phyloP scores from a whole-genome alignment of 2,329 filamentous ascomycete species.

The Ceratocystis lukuohia region DNA sequence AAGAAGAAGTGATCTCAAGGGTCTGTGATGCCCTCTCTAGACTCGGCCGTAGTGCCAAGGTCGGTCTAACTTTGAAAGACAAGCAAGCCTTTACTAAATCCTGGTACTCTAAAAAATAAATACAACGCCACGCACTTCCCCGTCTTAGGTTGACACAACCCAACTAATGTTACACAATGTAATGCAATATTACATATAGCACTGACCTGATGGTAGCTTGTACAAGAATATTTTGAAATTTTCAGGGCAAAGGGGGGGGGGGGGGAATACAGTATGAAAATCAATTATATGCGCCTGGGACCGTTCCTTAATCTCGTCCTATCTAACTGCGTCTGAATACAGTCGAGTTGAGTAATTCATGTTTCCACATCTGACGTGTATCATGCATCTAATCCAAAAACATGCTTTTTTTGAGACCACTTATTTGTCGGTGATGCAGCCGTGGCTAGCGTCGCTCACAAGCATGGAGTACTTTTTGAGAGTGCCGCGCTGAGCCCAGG shows the following conservation, averaged over 20 bases:
- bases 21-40: slow-evolving; percentile 79
- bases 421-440: slow-evolving; percentile 40
- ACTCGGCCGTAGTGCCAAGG: slow-evolving; percentile 74
- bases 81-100: slow-evolving; percentile 71
- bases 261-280: slow-evolving; percentile 11
- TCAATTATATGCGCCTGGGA: slow-evolving; percentile 16
- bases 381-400: background rate
- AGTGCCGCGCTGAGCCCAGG: slow-evolving; percentile 47
- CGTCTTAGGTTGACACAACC: background rate
- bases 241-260: no score
- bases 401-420: background rate
- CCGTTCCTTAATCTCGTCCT: slow-evolving; percentile 12
- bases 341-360: background rate
- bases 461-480: slow-evolving; percentile 55
- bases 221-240: no score
- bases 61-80: slow-evolving; percentile 69
- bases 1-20: slow-evolving; percentile 59
- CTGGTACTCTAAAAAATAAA: slow-evolving; percentile 35
- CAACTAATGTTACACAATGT: background rate
- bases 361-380: background rate
- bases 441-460: slow-evolving; percentile 45
- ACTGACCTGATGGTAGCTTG: no score
- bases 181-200: background rate
- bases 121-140: slow-evolving; percentile 2
- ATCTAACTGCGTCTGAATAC: background rate